Conservation (phyloP, 2,329 filamentous ascomycete genomes). For the Dryadomyces sulphureus region DNA sequence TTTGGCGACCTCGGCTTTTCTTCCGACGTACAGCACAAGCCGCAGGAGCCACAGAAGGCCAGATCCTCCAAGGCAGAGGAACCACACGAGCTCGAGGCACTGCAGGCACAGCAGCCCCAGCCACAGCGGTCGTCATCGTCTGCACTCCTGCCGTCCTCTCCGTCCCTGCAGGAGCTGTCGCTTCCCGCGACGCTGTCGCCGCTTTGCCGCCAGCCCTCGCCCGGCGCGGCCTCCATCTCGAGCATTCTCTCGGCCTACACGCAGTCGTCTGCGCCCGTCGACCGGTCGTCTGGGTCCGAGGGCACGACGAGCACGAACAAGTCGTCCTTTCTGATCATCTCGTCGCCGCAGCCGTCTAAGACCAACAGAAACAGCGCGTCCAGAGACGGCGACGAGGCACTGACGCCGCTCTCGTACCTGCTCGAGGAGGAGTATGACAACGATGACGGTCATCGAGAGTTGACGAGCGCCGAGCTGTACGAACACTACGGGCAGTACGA, state of each 20-base stretch:
- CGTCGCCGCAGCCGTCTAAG: neutral
- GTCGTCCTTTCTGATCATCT: conserved; percentile 13
- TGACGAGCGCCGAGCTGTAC: neutral
- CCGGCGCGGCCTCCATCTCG: conserved; percentile 26
- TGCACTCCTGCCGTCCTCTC: conserved; percentile 1
- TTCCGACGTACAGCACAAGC: too few species aligned
- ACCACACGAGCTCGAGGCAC: too few species aligned
- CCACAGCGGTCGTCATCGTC: neutral
- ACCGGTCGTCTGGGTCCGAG: conserved; percentile 18
- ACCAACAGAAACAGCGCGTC: neutral
- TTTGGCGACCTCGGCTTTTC: neutral
- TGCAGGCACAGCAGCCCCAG: neutral
- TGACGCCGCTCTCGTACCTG: conserved; percentile 9
- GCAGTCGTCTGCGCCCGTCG: conserved; percentile 7
- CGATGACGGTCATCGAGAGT: neutral
- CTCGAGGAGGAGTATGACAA: conserved; percentile 6
- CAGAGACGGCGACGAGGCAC: neutral
- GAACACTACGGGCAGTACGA: conserved; percentile 1
- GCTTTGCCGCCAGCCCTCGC: conserved; percentile 10
- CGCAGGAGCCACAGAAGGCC: too few species aligned
- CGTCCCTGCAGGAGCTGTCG: conserved; percentile 11
- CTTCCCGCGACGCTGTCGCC: conserved; percentile 7
- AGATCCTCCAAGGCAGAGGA: too few species aligned
- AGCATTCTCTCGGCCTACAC: conserved; percentile 43
- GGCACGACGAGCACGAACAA: conserved; percentile 22